Percentiles rank a stretch among this genome's conserved stretches.
Evolutionary conservation across 2,329 filamentous ascomycete species (phyloP).

Genomic region (Phialophora verrucosa): DNA sequence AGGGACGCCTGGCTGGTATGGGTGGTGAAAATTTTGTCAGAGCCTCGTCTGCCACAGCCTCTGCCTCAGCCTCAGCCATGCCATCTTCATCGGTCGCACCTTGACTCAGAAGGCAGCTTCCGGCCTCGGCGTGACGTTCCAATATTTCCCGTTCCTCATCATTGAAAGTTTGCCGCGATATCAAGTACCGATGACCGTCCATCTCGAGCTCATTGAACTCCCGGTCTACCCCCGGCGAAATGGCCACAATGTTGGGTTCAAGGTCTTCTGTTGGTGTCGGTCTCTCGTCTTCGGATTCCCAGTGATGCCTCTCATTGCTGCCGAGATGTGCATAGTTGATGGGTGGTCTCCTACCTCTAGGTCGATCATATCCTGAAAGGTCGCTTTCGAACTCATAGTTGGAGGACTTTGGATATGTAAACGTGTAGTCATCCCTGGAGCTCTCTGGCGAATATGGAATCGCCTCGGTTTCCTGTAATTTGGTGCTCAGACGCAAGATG

Average conservation of each 20-base stretch:
- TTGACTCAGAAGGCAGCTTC: constrained; percentile 3
- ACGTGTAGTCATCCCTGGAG: constrained; percentile 39
- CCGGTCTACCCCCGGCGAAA: constrained; percentile 34
- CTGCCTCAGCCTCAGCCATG: background rate
- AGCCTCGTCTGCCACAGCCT: background rate
- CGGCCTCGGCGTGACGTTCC: constrained; percentile 13
- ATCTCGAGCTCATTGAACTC: constrained; percentile 37
- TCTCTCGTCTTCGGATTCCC: constrained; percentile 25
- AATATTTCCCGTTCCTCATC: constrained; percentile 35
- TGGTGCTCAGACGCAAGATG: constrained; percentile 34
- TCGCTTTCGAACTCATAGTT: constrained; percentile 39
- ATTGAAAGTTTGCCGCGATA: constrained; percentile 33
- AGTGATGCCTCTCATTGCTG: constrained; percentile 31
- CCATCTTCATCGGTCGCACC: background rate
- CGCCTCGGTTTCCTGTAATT: constrained; percentile 17
- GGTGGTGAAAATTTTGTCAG: background rate
- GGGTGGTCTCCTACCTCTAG: constrained; percentile 36
- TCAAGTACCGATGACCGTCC: constrained; percentile 36
- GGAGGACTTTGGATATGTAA: constrained; percentile 40
- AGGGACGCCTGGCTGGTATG: constrained; percentile 20
- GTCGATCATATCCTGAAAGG: constrained; percentile 35
- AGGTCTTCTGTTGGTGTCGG: constrained; percentile 26
- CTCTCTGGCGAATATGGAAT: constrained; percentile 38
- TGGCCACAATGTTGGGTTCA: constrained; percentile 37
- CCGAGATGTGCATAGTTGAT: constrained; percentile 34